A percentile compares a stretch with the other conserved stretches of the same genome.
phyloP scores from a whole-genome alignment of 2,329 filamentous ascomycete species.

The Aschersonia sp. region DNA sequence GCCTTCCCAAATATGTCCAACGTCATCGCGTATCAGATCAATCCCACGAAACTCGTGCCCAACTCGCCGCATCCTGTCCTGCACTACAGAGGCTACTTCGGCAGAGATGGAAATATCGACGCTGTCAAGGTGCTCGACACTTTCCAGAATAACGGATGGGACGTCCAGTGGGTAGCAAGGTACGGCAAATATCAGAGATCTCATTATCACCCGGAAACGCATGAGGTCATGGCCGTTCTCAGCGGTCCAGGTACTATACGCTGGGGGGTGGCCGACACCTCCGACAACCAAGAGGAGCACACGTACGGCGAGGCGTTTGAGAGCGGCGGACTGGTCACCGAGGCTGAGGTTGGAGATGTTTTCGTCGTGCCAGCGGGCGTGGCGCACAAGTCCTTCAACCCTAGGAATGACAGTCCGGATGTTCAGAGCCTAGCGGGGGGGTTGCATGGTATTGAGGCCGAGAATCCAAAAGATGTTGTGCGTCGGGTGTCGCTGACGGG shows the following conservation, averaged over 20 bases:
- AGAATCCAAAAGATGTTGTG: constrained; percentile 20
- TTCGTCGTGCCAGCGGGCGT: constrained; percentile 43
- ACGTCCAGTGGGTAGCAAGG: constrained; percentile 40
- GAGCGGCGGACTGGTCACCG: constrained; percentile 30
- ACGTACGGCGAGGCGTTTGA: constrained; percentile 26
- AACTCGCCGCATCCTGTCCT: constrained; percentile 37
- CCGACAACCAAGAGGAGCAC: constrained; percentile 20
- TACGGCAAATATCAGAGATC: constrained; percentile 39
- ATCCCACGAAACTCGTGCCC: constrained; percentile 29
- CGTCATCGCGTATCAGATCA: constrained; percentile 23
- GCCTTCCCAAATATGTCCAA: constrained; percentile 6
- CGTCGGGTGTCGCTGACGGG: constrained; percentile 17
- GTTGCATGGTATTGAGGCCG: constrained; percentile 15
- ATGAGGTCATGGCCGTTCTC: constrained; percentile 44
- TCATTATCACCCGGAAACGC: constrained; percentile 41
- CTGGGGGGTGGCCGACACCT: constrained; percentile 37
- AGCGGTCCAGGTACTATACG: constrained; percentile 36
- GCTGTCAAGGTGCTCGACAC: constrained; percentile 27
- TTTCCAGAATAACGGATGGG: constrained; percentile 34
- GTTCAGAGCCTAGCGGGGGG: constrained; percentile 27
- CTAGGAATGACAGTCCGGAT: constrained; percentile 15
- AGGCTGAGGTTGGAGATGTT: constrained; percentile 37
- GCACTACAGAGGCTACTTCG: constrained; percentile 26
- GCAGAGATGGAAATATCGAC: constrained; percentile 9
- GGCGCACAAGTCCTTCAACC: constrained; percentile 36